These are phyloP conservation scores for Elsinoe necatrix DNA, from an alignment of 2,329 filamentous ascomycete genomes.

Conservation along the genomic window DNA sequence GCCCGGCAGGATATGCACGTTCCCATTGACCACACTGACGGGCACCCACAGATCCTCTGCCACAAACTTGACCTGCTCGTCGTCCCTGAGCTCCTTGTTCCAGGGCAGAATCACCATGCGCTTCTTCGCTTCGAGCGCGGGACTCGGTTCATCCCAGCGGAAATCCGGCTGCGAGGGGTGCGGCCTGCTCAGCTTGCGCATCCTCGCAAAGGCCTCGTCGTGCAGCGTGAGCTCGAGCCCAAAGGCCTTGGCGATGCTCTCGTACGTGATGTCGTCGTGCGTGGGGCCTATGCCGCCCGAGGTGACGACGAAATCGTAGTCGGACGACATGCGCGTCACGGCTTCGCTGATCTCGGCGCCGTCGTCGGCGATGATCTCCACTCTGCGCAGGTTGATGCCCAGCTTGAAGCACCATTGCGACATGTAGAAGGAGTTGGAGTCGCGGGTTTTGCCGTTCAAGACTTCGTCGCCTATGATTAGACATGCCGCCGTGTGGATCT, in stretches of 20 bases:
- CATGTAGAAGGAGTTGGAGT: conserved; percentile 58
- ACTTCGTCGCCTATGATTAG: conserved; percentile 97
- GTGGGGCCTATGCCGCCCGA: conserved; percentile 94
- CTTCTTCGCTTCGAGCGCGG: conserved; percentile 69
- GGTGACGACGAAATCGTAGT: conserved; percentile 91
- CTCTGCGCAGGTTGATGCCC: conserved; percentile 63
- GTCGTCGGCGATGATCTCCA: conserved; percentile 92
- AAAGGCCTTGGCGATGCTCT: conserved; percentile 88
- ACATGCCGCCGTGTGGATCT: conserved; percentile 82
- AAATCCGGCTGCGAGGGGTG: conserved; percentile 67
- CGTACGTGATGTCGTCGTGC: conserved; percentile 96
- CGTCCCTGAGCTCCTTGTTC: conserved; percentile 52
- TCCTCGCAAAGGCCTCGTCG: conserved; percentile 65
- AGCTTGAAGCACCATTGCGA: conserved; percentile 59
- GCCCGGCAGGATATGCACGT: conserved; percentile 86
- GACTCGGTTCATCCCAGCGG: conserved; percentile 74
- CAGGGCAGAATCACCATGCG: conserved; percentile 85
- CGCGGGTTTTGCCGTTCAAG: conserved; percentile 75
- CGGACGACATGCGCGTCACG: conserved; percentile 72
- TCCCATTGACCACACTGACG: conserved; percentile 78
- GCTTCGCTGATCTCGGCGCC: conserved; percentile 85
- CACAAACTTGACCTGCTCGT: conserved; percentile 70
- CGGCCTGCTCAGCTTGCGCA: conserved; percentile 72
- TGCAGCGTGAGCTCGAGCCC: conserved; percentile 67
- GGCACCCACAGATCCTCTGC: conserved; percentile 84